phyloP scores from a whole-genome alignment of 2,329 filamentous ascomycete species.

The Amauroascus niger region DNA sequence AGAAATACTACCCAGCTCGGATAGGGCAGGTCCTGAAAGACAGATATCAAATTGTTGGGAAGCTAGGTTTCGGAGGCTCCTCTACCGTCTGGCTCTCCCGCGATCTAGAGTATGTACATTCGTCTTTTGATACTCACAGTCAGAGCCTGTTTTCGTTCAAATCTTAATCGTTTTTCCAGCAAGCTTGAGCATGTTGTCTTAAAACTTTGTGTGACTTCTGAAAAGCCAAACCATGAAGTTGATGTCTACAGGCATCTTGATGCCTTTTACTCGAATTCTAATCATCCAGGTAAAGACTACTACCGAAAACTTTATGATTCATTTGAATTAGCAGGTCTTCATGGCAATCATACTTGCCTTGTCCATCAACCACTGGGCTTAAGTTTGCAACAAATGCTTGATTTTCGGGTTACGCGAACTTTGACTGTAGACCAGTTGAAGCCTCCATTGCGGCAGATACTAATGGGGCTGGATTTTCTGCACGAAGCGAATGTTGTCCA shows the following conservation, averaged over 20 bases:
- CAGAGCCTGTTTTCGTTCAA: no score
- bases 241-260: constrained; percentile 11
- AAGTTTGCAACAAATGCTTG: constrained; percentile 13
- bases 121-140: no score
- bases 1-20: constrained; percentile 8
- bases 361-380: constrained; percentile 15
- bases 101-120: constrained; percentile 10
- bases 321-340: constrained; percentile 11
- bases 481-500: constrained; percentile 8
- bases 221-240: constrained; percentile 8
- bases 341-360: constrained; percentile 14
- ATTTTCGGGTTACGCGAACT: constrained; percentile 6
- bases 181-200: not conserved
- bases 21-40: constrained; percentile 8
- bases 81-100: constrained; percentile 19
- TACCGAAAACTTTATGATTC: constrained; percentile 15
- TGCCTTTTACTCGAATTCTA: not conserved
- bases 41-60: constrained; percentile 17
- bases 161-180: not conserved
- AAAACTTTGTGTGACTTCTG: constrained; percentile 1
- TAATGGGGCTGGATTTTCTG: constrained; percentile 5
- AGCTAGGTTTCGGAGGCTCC: constrained; percentile 18
- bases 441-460: constrained; percentile 11
- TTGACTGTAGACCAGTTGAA: constrained; percentile 13
- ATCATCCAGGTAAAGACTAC: constrained; percentile 11